Conservation (phyloP, 371 early-diverging fungal genomes). For the Haplosporangium sp. region DNA sequence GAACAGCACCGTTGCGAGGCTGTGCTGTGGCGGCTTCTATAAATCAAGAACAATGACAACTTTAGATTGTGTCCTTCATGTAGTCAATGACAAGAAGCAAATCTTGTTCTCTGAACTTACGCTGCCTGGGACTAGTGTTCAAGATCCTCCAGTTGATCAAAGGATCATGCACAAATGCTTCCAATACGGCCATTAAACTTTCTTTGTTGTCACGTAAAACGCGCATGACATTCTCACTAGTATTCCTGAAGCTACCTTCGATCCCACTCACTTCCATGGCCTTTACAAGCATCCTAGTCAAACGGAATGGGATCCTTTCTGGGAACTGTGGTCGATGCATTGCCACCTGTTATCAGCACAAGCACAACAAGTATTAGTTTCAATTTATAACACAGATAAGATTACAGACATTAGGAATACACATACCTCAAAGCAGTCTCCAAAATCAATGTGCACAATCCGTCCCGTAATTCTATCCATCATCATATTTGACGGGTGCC, state of each 20-base stretch:
- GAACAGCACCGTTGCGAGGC: constrained; percentile 8
- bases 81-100: not conserved
- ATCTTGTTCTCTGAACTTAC: constrained; percentile 9
- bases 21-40: constrained; percentile 14
- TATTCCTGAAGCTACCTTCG: constrained; percentile 95
- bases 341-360: constrained; percentile 73
- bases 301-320: constrained; percentile 98
- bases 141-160: constrained; percentile 92
- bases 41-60: not conserved
- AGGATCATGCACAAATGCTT: constrained; percentile 98
- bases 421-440: constrained; percentile 97
- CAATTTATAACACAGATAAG: not conserved
- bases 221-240: constrained; percentile 96
- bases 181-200: constrained; percentile 97
- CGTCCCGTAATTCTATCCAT: constrained; percentile 93
- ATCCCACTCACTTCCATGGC: constrained; percentile 98
- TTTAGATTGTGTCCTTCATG: not conserved
- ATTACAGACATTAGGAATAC: not conserved
- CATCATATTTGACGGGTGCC: constrained; percentile 99
- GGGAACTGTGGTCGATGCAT: constrained; percentile 98
- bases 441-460: constrained; percentile 98
- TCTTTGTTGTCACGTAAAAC: constrained; percentile 97
- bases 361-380: not conserved
- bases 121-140: constrained; percentile 55
- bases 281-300: constrained; percentile 97